A percentile compares a stretch with the other conserved stretches of the same genome.
Conservation (phyloP, 2,329 filamentous ascomycete genomes). For the Periconia sp. region DNA sequence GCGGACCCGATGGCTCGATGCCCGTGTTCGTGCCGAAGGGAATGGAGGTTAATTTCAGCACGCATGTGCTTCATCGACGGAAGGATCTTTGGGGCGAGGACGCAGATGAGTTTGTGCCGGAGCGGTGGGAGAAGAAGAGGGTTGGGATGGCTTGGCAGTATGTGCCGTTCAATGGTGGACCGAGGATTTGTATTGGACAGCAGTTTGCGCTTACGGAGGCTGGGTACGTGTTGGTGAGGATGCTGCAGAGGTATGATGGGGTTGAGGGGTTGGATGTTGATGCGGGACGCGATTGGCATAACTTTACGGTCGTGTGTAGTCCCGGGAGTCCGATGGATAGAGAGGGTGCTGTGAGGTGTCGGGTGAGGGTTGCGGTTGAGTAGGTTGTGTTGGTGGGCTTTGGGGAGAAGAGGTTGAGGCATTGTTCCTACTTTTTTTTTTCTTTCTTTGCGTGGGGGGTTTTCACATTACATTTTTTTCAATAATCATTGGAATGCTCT, state of each 20-base stretch:
- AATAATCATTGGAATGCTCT: too few species aligned
- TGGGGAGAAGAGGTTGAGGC: too few species aligned
- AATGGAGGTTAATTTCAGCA: slow-evolving; percentile 44
- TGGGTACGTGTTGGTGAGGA: slow-evolving; percentile 41
- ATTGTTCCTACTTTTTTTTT: too few species aligned
- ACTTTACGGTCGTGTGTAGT: background rate
- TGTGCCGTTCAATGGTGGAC: slow-evolving; percentile 44
- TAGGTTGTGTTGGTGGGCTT: background rate
- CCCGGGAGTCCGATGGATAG: background rate
- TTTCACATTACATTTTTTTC: too few species aligned
- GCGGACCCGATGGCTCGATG: slow-evolving; percentile 50
- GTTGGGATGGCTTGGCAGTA: slow-evolving; percentile 44
- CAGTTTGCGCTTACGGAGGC: slow-evolving; percentile 42
- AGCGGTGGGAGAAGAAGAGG: slow-evolving; percentile 48
- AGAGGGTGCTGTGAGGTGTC: background rate
- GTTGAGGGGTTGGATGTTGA: background rate
- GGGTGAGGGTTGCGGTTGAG: background rate
- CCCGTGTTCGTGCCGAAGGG: slow-evolving; percentile 55
- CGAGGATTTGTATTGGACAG: slow-evolving; percentile 39
- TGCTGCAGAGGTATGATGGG: slow-evolving; percentile 47
- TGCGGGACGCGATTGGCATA: background rate
- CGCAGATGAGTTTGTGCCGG: slow-evolving; percentile 51
- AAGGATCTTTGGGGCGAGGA: slow-evolving; percentile 32
- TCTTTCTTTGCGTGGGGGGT: background rate
- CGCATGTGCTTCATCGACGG: slow-evolving; percentile 24